Conservation (phyloP, 2,329 filamentous ascomycete genomes). For the Epichloe aotearoae region DNA sequence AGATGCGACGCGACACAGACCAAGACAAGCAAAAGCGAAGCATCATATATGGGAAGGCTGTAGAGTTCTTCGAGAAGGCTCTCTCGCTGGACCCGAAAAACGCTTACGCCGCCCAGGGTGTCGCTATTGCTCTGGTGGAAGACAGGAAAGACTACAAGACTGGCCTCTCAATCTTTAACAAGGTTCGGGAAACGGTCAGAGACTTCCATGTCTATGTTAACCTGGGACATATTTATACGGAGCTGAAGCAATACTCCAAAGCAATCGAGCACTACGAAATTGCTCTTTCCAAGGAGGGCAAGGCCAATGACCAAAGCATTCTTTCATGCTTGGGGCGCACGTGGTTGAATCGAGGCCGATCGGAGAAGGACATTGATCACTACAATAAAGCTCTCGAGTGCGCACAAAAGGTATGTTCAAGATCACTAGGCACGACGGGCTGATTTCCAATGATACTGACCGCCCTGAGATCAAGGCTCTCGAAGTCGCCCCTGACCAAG, state of each 20-base stretch:
- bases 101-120: constrained; percentile 88
- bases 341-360: constrained; percentile 68
- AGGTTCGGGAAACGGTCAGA: constrained; percentile 78
- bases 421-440: too few relatives aligned
- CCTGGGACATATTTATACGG: constrained; percentile 81
- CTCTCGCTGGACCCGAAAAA: constrained; percentile 90
- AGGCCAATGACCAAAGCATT: constrained; percentile 60
- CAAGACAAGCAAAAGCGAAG: constrained; percentile 82
- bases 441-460: neutral
- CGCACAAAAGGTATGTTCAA: constrained; percentile 40
- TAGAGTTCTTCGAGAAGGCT: constrained; percentile 98
- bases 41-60: constrained; percentile 76
- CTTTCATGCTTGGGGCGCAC: constrained; percentile 77
- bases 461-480: constrained; percentile 43
- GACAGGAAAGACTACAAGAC: constrained; percentile 80
- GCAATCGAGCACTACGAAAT: constrained; percentile 92
- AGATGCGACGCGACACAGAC: constrained; percentile 87
- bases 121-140: constrained; percentile 87
- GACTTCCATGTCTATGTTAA: constrained; percentile 86
- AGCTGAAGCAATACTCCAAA: constrained; percentile 78
- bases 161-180: constrained; percentile 78
- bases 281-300: constrained; percentile 66
- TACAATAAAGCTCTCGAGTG: constrained; percentile 45
- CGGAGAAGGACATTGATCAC: constrained; percentile 43
- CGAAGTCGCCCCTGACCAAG: constrained; percentile 63